A percentile compares a stretch with the other conserved stretches of the same genome.
phyloP scores from a whole-genome alignment of 2,329 filamentous ascomycete species.

The Diaporthe eres region DNA sequence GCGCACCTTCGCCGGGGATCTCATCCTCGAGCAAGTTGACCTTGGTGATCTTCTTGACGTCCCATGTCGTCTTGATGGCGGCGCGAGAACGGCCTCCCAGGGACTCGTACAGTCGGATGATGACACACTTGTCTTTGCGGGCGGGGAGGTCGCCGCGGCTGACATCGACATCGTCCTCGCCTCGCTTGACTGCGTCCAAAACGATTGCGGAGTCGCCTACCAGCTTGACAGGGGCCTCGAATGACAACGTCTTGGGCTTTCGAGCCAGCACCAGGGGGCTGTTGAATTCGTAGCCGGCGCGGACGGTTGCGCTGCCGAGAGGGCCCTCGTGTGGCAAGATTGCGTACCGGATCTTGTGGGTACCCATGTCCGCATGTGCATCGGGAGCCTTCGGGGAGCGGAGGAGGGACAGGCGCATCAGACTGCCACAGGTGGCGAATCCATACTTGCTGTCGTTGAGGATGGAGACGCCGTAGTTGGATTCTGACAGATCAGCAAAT shows the following conservation, averaged over 20 bases:
- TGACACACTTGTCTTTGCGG: constrained; percentile 82
- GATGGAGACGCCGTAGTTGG: constrained; percentile 90
- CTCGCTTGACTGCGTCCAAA: constrained; percentile 92
- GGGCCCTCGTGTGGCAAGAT: constrained; percentile 86
- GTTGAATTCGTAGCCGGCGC: constrained; percentile 92
- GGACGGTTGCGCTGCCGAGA: constrained; percentile 80
- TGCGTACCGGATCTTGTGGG: constrained; percentile 88
- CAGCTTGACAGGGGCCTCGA: constrained; percentile 73
- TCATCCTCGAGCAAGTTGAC: constrained; percentile 88
- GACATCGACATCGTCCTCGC: constrained; percentile 87
- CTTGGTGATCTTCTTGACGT: constrained; percentile 84
- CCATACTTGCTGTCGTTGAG: constrained; percentile 97
- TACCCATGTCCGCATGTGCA: constrained; percentile 93
- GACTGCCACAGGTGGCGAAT: constrained; percentile 88
- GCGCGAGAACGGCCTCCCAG: constrained; percentile 86
- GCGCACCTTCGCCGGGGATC: constrained; percentile 70
- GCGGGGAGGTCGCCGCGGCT: constrained; percentile 72
- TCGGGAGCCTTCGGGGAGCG: constrained; percentile 94
- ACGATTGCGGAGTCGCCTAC: constrained; percentile 77
- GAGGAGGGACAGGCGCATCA: constrained; percentile 91
- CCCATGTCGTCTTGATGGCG: constrained; percentile 75
- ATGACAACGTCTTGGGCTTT: constrained; percentile 49
- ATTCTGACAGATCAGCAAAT: constrained; percentile 91
- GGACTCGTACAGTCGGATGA: constrained; percentile 89
- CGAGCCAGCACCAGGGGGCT: constrained; percentile 76